Conservation (phyloP, 179 eudicot genomes). For the Carnegiea gigantea region DNA sequence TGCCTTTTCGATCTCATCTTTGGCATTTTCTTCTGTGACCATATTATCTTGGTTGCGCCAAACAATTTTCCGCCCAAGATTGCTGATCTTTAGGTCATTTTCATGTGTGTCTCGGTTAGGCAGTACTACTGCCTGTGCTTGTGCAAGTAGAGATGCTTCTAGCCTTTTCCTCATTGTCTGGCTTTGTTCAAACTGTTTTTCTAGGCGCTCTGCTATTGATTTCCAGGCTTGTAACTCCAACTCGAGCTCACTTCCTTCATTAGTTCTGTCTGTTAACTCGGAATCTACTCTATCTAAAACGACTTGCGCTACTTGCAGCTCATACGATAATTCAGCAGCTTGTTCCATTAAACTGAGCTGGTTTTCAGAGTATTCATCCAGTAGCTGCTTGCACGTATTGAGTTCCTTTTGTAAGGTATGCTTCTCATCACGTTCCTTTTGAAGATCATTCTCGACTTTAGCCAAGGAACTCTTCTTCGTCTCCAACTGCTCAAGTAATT, state of each 20-base stretch:
- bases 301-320: slow-evolving; percentile 33
- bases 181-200: slow-evolving; percentile 46
- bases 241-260: slow-evolving; percentile 63
- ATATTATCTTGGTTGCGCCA: slow-evolving; percentile 31
- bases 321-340: slow-evolving; percentile 30
- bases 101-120: slow-evolving; percentile 36
- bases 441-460: slow-evolving; percentile 28
- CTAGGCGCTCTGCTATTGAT: slow-evolving; percentile 36
- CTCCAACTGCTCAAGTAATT: slow-evolving; percentile 44
- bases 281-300: slow-evolving; percentile 49
- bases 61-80: slow-evolving; percentile 39
- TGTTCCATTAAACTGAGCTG: slow-evolving; percentile 34
- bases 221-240: slow-evolving; percentile 56
- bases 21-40: slow-evolving; percentile 20
- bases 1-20: slow-evolving; percentile 21
- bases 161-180: slow-evolving; percentile 29
- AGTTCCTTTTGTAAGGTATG: slow-evolving; percentile 39
- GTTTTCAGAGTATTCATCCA: slow-evolving; percentile 31
- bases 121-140: slow-evolving; percentile 38
- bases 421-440: slow-evolving; percentile 44
- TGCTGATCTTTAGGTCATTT: slow-evolving; percentile 33
- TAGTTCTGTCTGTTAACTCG: slow-evolving; percentile 52
- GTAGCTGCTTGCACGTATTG: slow-evolving; percentile 37
- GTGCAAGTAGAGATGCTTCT: slow-evolving; percentile 37
- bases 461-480: slow-evolving; percentile 29